Evolutionary conservation across 2,329 filamentous ascomycete species (phyloP).

Genomic region (Sphaerulina musiva): DNA sequence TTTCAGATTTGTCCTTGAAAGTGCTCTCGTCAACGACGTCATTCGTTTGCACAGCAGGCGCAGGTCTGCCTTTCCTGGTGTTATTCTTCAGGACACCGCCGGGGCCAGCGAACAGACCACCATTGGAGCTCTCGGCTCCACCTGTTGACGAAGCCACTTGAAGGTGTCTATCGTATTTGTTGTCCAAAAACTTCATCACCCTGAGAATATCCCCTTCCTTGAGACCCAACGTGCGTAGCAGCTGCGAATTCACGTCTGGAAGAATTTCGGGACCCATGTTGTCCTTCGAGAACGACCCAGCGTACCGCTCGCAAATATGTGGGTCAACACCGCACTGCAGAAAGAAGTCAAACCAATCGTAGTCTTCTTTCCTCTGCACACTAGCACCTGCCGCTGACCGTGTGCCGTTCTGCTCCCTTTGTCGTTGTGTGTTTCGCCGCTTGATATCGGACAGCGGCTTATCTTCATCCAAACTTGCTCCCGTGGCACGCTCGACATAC

Average conservation of each 20-base stretch:
- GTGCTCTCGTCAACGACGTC: slow-evolving; percentile 83
- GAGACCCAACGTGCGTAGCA: slow-evolving; percentile 80
- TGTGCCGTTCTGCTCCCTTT: slow-evolving; percentile 44
- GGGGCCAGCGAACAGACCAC: slow-evolving; percentile 83
- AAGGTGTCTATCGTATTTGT: slow-evolving; percentile 62
- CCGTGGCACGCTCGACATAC: slow-evolving; percentile 84
- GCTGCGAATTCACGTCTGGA: slow-evolving; percentile 76
- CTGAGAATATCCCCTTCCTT: slow-evolving; percentile 96
- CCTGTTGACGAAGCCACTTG: slow-evolving; percentile 43
- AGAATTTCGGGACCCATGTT: slow-evolving; percentile 94
- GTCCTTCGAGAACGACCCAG: slow-evolving; percentile 79
- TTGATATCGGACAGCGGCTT: slow-evolving; percentile 83
- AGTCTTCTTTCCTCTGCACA: slow-evolving; percentile 64
- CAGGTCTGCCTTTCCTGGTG: slow-evolving; percentile 82
- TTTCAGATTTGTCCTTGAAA: slow-evolving; percentile 58
- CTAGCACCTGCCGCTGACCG: slow-evolving; percentile 50
- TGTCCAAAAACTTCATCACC: slow-evolving; percentile 82
- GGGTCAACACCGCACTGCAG: slow-evolving; percentile 84
- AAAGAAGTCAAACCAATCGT: slow-evolving; percentile 99
- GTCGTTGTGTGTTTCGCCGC: slow-evolving; percentile 42
- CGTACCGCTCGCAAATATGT: slow-evolving; percentile 88
- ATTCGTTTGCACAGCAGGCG: slow-evolving; percentile 76
- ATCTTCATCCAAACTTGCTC: slow-evolving; percentile 81
- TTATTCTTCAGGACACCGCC: slow-evolving; percentile 91
- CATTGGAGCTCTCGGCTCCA: slow-evolving; percentile 50